Evolutionary conservation across 768 basidiomycete genomes (phyloP).

Genomic region (Auriculariales sp.): DNA sequence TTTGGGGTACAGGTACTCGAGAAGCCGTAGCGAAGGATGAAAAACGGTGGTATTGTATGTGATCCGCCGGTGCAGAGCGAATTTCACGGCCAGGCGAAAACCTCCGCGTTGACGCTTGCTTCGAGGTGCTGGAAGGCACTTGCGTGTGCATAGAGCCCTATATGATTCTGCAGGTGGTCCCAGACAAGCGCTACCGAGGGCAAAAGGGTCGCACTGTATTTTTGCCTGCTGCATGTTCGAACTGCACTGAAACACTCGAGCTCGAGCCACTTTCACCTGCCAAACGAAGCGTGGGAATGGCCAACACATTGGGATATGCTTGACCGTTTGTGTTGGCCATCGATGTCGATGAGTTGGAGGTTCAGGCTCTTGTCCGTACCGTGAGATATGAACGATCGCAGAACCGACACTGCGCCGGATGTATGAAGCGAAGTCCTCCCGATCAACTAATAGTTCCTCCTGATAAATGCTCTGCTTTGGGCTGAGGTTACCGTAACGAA

Average conservation of each 20-base stretch:
- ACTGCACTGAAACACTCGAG: not conserved
- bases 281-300: constrained; percentile 9
- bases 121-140: not conserved
- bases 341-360: not conserved
- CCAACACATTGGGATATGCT: constrained; percentile 9
- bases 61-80: not conserved
- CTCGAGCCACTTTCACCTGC: not conserved
- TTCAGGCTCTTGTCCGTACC: not conserved
- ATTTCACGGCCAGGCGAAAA: not conserved
- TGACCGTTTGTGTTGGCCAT: constrained; percentile 1
- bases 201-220: not conserved
- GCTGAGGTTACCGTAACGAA: constrained; percentile 17
- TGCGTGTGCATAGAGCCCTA: not conserved
- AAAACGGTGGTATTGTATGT: constrained; percentile 2
- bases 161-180: too few relatives aligned
- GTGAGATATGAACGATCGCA: not conserved
- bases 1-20: constrained; percentile 1
- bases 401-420: constrained; percentile 11
- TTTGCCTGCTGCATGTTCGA: not conserved
- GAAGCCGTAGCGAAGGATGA: constrained; percentile 6
- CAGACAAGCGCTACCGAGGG: too few relatives aligned
- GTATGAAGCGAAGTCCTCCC: constrained; percentile 19
- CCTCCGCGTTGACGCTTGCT: not conserved
- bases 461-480: constrained; percentile 16
- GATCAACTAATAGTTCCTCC: constrained; percentile 17